Evolutionary conservation across 202 grass and related monocot species (phyloP), one percentile per base, ranked within the genome.

Genomic region (Saccharum hybrid): DNA sequence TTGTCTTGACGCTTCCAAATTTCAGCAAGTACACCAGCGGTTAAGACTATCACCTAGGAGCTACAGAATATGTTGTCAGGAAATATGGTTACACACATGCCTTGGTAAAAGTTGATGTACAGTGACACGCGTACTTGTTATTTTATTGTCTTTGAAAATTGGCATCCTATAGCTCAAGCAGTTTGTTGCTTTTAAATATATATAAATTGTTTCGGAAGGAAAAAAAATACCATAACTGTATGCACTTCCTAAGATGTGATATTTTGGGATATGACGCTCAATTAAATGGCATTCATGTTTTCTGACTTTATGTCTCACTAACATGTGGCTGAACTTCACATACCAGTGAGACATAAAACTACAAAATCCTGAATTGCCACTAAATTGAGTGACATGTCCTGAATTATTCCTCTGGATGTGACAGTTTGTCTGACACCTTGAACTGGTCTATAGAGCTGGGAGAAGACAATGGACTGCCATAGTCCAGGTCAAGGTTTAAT

Each of bases 391-490:
- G 14, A 54, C 71, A 54, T 49, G 14, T 74, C 45, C 71, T 54
- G 4, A 54, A 54, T 36, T 52, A 74, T 74, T 74, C 26, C 23
- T 4, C 8, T 73, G 34, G 39, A 16, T 65, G 40, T 81, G 65
- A 11, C 18, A 40, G 31, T 76, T 75, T 74, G 6, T 75, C 66
- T 54, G 10, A 76, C 21, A 79, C 33, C 74, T 90, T 80, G 46
- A 42, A 74, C 75, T 48, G 72, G 52, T 77, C 31, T 76, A 14
- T 85, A 97, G 94, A 97, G 94, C 85, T 97, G 94, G 94, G 94
- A 97, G 84, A 97, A 97, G 80, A 97, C 94, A 82, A 97, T 97
- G 92, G 94, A 97, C 51, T 97, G 94, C 82, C 94, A 97, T 78
- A 97, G 92, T 84, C 94, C 94, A 73, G 94, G 94, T 21, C 94